phyloP scores from a whole-genome alignment of 148 eudicot species.

The Amaranthus palmeri region DNA sequence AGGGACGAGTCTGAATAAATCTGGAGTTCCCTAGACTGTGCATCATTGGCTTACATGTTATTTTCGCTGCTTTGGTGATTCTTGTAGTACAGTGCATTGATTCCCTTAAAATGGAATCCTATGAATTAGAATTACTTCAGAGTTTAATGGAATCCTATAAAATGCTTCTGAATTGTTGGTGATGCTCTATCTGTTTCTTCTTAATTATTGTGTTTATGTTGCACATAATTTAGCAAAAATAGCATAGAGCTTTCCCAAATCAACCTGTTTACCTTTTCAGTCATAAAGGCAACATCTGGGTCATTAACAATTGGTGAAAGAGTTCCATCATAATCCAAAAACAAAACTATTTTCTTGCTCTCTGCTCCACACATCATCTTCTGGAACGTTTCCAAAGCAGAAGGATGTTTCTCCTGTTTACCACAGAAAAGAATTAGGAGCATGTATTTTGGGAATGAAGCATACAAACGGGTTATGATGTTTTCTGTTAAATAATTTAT shows the following conservation, averaged over 20 bases:
- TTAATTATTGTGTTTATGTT: not conserved
- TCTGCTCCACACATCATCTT: conserved; percentile 34
- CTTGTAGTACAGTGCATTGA: not conserved
- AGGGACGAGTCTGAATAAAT: not conserved
- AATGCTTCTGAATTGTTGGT: not conserved
- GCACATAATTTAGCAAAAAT: too few relatives aligned
- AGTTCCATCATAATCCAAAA: conserved; percentile 55
- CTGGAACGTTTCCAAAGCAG: conserved; percentile 39
- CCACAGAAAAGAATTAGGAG: not conserved
- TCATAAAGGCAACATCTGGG: conserved; percentile 51
- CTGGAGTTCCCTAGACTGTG: not conserved
- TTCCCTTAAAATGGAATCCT: not conserved
- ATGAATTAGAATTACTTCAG: too few relatives aligned
- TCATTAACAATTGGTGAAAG: conserved; percentile 49
- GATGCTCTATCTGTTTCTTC: not conserved
- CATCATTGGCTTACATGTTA: not conserved
- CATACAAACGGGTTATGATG: not conserved
- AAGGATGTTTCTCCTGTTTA: conserved; percentile 44
- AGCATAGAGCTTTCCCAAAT: not conserved
- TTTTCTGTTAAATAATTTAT: not conserved
- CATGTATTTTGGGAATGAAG: not conserved
- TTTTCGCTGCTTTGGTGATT: not conserved
- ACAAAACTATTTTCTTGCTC: conserved; percentile 39
- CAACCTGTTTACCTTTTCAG: conserved; percentile 32
- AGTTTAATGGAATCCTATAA: too few relatives aligned